These are phyloP conservation scores for Boletus fagicola DNA, from an alignment of 768 basidiomycete species.

Conservation along the genomic window DNA sequence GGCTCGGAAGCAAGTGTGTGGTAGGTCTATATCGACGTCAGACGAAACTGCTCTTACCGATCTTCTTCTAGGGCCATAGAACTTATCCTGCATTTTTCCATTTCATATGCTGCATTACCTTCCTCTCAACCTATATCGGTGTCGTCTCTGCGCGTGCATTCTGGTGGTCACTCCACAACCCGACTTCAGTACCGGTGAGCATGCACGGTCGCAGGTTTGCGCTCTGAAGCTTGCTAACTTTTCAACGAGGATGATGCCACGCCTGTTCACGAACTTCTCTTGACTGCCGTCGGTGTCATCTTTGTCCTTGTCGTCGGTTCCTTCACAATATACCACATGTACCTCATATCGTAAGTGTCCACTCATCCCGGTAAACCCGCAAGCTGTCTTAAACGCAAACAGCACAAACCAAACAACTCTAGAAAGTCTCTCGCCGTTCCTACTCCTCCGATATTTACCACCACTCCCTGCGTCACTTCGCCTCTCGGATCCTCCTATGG, in stretches of 20 bases:
- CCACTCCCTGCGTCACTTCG: slow-evolving; percentile 47
- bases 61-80: slow-evolving; percentile 60
- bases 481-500: slow-evolving; percentile 67
- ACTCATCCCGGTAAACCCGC: not conserved
- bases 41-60: not conserved
- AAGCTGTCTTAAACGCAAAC: not conserved
- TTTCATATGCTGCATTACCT: slow-evolving; percentile 62
- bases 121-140: slow-evolving; percentile 62
- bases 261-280: slow-evolving; percentile 67
- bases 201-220: not conserved
- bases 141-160: slow-evolving; percentile 52
- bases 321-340: slow-evolving; percentile 73
- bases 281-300: slow-evolving; percentile 57
- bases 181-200: slow-evolving; percentile 55
- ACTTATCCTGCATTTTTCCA: slow-evolving; percentile 85
- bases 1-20: slow-evolving; percentile 76
- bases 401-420: slow-evolving; percentile 88
- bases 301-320: slow-evolving; percentile 70
- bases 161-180: slow-evolving; percentile 64
- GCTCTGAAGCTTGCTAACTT: slow-evolving; percentile 2
- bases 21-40: slow-evolving; percentile 39
- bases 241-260: slow-evolving; percentile 53
- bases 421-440: slow-evolving; percentile 72
- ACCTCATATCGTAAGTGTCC: slow-evolving; percentile 63
- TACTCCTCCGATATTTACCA: slow-evolving; percentile 69